phyloP scores from a whole-genome alignment of 129 eudicot genomes.

The Ambrosia artemisiifolia region DNA sequence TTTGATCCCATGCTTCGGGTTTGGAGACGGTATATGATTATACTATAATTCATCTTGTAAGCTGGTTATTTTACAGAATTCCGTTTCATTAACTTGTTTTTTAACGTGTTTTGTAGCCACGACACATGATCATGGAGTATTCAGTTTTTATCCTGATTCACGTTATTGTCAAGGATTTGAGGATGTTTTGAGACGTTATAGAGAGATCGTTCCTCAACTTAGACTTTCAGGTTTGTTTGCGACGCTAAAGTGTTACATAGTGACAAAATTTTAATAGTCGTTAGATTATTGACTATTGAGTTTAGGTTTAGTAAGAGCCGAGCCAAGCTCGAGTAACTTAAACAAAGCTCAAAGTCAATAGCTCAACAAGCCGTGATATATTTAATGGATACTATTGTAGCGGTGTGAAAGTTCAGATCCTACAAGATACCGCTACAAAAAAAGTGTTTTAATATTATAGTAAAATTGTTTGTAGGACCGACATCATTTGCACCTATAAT shows the following conservation, averaged over 20 bases:
- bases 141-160: constrained; percentile 54
- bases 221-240: constrained; percentile 48
- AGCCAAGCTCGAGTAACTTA: neutral
- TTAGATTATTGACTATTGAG: neutral
- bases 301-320: neutral
- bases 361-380: neutral
- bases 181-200: constrained; percentile 56
- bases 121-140: constrained; percentile 68
- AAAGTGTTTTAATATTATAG: neutral
- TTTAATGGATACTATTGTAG: no score
- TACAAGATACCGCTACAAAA: no score
- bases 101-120: constrained; percentile 44
- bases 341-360: neutral
- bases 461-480: constrained; percentile 41
- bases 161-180: constrained; percentile 65
- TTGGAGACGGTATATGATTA: constrained; percentile 60
- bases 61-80: neutral
- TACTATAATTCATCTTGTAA: neutral
- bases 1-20: constrained; percentile 74
- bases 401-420: no score
- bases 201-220: constrained; percentile 67
- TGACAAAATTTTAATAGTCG: neutral
- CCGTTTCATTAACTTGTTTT: neutral
- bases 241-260: neutral
- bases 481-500: constrained; percentile 82